Conservation (phyloP, 495 filamentous ascomycete species). For the Ascobolus immersus region DNA sequence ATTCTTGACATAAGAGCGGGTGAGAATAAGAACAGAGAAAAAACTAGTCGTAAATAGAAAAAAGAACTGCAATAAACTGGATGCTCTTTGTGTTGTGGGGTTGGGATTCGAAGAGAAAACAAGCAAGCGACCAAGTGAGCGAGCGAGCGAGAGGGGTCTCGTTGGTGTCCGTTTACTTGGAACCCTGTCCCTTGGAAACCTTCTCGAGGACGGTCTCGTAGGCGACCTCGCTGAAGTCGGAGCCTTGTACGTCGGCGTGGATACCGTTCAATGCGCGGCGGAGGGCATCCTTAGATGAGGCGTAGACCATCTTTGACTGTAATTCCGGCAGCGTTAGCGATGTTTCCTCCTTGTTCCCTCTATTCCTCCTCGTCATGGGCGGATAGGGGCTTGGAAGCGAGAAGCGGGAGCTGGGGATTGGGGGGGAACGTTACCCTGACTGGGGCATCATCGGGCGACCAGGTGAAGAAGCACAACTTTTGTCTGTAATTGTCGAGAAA, state of each 20-base stretch:
- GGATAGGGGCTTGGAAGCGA: neutral
- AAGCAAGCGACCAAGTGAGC: too few relatives aligned
- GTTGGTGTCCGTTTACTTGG: too few relatives aligned
- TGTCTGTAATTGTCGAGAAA: constrained; percentile 29
- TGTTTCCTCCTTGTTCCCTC: too few relatives aligned
- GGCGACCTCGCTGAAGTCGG: constrained; percentile 74
- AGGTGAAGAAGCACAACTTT: constrained; percentile 91
- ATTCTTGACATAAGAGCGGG: too few relatives aligned
- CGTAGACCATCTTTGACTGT: constrained; percentile 85
- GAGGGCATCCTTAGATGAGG: constrained; percentile 75
- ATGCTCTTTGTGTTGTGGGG: too few relatives aligned
- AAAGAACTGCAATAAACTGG: too few relatives aligned
- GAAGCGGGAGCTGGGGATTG: constrained; percentile 1
- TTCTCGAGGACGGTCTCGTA: constrained; percentile 49
- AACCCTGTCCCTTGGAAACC: constrained; percentile 48
- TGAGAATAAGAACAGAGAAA: too few relatives aligned
- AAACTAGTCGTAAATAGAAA: too few relatives aligned
- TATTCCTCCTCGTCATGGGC: too few relatives aligned
- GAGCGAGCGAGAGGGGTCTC: too few relatives aligned
- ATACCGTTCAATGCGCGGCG: constrained; percentile 68
- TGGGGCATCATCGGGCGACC: constrained; percentile 64
- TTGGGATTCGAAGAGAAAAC: too few relatives aligned
- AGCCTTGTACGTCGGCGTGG: constrained; percentile 67
- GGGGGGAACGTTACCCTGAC: constrained; percentile 38
- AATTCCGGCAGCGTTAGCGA: constrained; percentile 6